Evolutionary conservation across 257 asterid genomes (phyloP), one percentile per base, ranked within the genome.

Genomic region (Thymus quinquecostatus): DNA sequence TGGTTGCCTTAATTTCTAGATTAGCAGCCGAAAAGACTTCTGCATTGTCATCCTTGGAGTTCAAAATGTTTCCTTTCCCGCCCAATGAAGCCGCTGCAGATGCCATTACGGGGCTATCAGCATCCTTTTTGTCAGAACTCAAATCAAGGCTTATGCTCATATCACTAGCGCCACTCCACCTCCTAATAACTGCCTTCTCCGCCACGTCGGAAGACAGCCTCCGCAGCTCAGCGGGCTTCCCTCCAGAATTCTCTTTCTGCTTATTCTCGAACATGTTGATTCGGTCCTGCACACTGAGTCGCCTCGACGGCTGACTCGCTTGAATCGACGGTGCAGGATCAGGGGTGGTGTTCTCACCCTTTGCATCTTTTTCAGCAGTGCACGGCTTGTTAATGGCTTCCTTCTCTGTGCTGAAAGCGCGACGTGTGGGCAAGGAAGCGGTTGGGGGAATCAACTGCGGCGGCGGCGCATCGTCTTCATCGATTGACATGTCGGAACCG

Each of bases 111-210:
- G 95, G 88, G 69, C 88, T 86, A 71, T 88, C 92, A 5, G 13
- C 56, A 68, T 90, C 97, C 82, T 83, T 87, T 87, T 80, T 89
- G 48, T 90, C 97, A 64, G 79, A 80, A 77, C 90, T 85, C 78
- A 87, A 73, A 82, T 92, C 97, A 66, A 92, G 79, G 76, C 66
- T 60, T 8, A 64, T 69, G 86, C 96, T 92, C 98, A 90, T 88
- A 82, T 92, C 98, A 83, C 97, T 92, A 54, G 87, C 90, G 34
- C 97, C 96, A 85, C 97, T 92, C 98, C 97, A 90, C 78, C 97
- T 87, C 76, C 96, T 80, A 76, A 90, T 78, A 43, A 88, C 89
- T 0, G 89, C 83, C 87, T 75, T 64, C 32, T 81, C 65, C 1
- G 94, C 82, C 47, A 88, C 83, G 72, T 90, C 97, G 45, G 97